Evolutionary conservation across 805 yeast genomes (phyloP).

Genomic region (Dipodascus geniculatus): DNA sequence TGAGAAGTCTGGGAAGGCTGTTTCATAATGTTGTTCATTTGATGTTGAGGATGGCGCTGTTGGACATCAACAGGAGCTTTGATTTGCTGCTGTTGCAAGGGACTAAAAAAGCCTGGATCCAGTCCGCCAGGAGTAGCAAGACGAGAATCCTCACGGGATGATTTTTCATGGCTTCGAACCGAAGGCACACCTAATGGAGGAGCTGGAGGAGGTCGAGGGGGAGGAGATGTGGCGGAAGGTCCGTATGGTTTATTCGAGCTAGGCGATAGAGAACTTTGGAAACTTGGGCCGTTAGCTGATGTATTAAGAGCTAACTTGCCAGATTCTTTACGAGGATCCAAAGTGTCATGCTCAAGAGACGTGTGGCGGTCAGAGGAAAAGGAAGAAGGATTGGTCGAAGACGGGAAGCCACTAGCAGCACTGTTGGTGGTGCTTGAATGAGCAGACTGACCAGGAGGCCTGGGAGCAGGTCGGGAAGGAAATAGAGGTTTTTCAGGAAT

Average conservation of each 20-base stretch:
- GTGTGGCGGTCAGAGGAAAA: not conserved
- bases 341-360: conserved; percentile 4
- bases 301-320: conserved; percentile 4
- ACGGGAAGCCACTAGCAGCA: conserved; percentile 4
- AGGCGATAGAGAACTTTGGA: not conserved
- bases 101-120: conserved; percentile 1
- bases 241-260: not conserved
- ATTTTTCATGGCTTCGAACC: conserved; percentile 13
- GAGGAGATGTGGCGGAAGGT: conserved; percentile 9
- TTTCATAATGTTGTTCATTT: conserved; percentile 4
- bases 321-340: conserved; percentile 4
- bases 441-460: conserved; percentile 17
- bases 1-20: conserved; percentile 11
- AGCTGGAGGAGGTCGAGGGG: conserved; percentile 30
- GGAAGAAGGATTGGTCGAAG: conserved; percentile 6
- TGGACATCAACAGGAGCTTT: not conserved
- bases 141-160: not conserved
- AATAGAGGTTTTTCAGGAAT: conserved; percentile 9
- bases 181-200: conserved; percentile 31
- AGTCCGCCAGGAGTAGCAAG: not conserved
- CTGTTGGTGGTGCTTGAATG: not conserved
- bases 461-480: conserved; percentile 24
- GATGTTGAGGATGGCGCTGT: conserved; percentile 3
- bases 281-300: conserved; percentile 5
- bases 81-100: not conserved